Percentiles rank a stretch among this genome's conserved stretches.
Evolutionary conservation across 495 filamentous ascomycete species (phyloP).

Genomic region (Penicillium herquei): DNA sequence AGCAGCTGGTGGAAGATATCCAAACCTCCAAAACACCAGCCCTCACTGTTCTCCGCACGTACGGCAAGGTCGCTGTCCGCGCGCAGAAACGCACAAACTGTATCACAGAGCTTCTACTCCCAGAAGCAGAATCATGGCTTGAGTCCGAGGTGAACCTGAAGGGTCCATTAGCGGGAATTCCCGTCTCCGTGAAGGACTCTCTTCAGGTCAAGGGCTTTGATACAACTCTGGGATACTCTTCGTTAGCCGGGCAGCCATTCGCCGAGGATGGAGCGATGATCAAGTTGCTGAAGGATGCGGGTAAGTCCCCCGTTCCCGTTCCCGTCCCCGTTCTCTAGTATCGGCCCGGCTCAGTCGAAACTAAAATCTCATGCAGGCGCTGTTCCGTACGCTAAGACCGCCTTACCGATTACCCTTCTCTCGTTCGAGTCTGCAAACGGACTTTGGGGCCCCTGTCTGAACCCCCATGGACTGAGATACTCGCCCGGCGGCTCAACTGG

Average conservation of each 20-base stretch:
- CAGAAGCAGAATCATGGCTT: constrained; percentile 77
- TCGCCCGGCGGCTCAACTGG: constrained; percentile 91
- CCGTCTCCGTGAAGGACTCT: constrained; percentile 85
- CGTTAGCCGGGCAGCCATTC: constrained; percentile 64
- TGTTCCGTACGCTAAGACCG: constrained; percentile 93
- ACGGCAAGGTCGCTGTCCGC: constrained; percentile 81
- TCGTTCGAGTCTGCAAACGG: constrained; percentile 93
- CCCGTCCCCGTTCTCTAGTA: too few species aligned
- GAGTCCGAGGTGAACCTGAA: constrained; percentile 67
- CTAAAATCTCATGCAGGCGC: constrained; percentile 53
- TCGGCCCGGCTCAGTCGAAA: too few species aligned
- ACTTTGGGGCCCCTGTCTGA: constrained; percentile 78
- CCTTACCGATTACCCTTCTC: constrained; percentile 85
- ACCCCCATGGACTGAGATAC: constrained; percentile 80
- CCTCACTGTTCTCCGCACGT: constrained; percentile 77
- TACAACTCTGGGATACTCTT: constrained; percentile 77
- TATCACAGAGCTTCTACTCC: constrained; percentile 83
- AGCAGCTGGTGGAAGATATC: constrained; percentile 73
- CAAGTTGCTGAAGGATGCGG: constrained; percentile 81
- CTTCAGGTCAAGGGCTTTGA: constrained; percentile 86
- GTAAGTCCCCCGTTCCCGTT: constrained; percentile 26
- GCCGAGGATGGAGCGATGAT: constrained; percentile 71
- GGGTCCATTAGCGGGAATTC: constrained; percentile 87
- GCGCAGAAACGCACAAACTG: constrained; percentile 90
- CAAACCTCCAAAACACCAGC: constrained; percentile 64